Conservation (phyloP, 1,284 basidiomycete genomes). For the Dichomitus squalens region DNA sequence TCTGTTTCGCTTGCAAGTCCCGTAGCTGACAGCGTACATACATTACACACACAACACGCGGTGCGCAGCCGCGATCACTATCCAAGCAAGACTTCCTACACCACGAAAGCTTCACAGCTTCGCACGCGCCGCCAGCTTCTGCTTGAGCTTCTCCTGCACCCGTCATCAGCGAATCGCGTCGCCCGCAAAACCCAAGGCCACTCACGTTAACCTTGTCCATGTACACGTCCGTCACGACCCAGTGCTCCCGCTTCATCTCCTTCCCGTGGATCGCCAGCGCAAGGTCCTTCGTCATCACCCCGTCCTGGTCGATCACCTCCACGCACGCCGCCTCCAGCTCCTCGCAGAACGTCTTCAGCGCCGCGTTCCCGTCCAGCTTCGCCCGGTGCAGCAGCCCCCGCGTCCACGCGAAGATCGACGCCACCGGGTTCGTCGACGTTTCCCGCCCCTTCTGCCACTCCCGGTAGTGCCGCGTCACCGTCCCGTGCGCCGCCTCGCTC, state of each 20-base stretch:
- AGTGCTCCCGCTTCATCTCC: slow-evolving; percentile 88
- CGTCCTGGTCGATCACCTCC: slow-evolving; percentile 89
- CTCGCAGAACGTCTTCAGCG: slow-evolving; percentile 76
- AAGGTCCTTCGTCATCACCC: slow-evolving; percentile 96
- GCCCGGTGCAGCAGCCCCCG: slow-evolving; percentile 93
- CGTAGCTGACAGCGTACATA: too few species aligned
- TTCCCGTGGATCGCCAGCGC: slow-evolving; percentile 95
- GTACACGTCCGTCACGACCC: slow-evolving; percentile 90
- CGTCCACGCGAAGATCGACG: slow-evolving; percentile 99
- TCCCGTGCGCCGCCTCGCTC: slow-evolving; percentile 94
- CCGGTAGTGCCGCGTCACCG: slow-evolving; percentile 94
- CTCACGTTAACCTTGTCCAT: slow-evolving; percentile 87
- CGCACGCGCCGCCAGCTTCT: slow-evolving; percentile 45
- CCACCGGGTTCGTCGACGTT: slow-evolving; percentile 97
- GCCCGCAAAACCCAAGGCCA: slow-evolving; percentile 12
- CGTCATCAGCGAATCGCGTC: not conserved
- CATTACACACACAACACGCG: too few species aligned
- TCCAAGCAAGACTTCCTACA: too few species aligned
- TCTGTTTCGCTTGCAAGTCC: too few species aligned
- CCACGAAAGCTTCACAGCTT: slow-evolving; percentile 13
- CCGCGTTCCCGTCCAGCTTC: slow-evolving; percentile 86
- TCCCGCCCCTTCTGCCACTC: slow-evolving; percentile 96
- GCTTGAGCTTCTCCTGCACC: slow-evolving; percentile 55
- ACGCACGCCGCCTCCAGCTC: slow-evolving; percentile 89
- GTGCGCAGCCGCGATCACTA: too few species aligned